phyloP scores from a whole-genome alignment of 1,284 basidiomycete genomes.

The Heterobasidion parviporum region DNA sequence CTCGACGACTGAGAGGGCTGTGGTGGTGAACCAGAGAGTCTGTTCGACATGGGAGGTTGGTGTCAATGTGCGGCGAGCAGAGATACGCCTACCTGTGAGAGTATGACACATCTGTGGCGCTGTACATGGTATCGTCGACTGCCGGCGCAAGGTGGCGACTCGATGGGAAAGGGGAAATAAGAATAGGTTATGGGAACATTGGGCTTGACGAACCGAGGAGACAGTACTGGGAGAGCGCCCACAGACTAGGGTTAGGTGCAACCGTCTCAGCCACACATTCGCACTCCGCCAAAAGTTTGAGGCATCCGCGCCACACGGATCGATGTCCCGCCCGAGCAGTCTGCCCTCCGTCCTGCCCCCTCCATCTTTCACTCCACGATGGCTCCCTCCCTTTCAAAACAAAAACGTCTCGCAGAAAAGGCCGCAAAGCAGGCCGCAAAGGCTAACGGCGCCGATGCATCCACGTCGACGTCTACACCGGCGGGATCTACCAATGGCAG shows the following conservation, averaged over 20 bases:
- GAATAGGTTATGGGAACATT: background rate
- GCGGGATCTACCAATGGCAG: slow-evolving; percentile 58
- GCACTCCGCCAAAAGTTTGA: slow-evolving; percentile 5
- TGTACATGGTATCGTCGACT: background rate
- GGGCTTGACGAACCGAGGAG: background rate
- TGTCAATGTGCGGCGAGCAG: background rate
- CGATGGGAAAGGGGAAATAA: background rate
- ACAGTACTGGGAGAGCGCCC: background rate
- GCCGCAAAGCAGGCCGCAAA: slow-evolving; percentile 70
- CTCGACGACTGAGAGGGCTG: background rate
- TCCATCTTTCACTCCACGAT: slow-evolving; percentile 25
- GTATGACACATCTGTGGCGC: background rate
- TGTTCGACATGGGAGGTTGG: background rate
- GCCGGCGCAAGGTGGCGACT: no score
- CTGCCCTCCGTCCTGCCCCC: slow-evolving; percentile 1
- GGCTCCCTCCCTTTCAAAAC: slow-evolving; percentile 75
- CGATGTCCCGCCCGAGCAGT: slow-evolving; percentile 2
- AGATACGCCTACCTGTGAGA: background rate
- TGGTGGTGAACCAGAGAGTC: background rate
- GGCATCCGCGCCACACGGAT: background rate
- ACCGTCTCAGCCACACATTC: background rate
- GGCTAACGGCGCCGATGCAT: slow-evolving; percentile 35
- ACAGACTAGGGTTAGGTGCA: slow-evolving; percentile 8
- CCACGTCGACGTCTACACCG: slow-evolving; percentile 52
- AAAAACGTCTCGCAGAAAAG: slow-evolving; percentile 85